Conservation (phyloP, 805 yeast genomes). For the fission yeast (Schizosaccharomyces pombe) region DNA sequence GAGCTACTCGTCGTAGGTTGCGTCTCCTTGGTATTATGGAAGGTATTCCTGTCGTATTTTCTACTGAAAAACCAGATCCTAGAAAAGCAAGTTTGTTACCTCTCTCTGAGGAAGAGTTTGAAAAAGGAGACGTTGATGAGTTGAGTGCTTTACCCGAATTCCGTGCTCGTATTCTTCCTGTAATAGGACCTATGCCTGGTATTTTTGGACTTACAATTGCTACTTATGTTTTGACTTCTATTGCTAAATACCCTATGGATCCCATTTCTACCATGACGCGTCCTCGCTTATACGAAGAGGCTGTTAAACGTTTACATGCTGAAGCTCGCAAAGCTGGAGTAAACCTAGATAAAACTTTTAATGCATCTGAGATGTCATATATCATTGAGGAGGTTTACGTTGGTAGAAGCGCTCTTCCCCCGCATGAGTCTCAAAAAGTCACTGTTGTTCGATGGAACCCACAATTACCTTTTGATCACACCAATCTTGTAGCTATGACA, state of each 20-base stretch:
- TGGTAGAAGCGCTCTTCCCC: slow-evolving; percentile 69
- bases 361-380: slow-evolving; percentile 49
- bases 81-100: slow-evolving; percentile 75
- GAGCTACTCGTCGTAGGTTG: slow-evolving; percentile 64
- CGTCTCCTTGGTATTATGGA: slow-evolving; percentile 51
- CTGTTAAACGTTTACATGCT: slow-evolving; percentile 56
- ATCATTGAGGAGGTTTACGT: slow-evolving; percentile 77
- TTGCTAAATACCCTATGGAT: slow-evolving; percentile 44
- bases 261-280: slow-evolving; percentile 81
- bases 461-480: slow-evolving; percentile 33
- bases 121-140: slow-evolving; percentile 66
- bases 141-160: slow-evolving; percentile 69
- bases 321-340: slow-evolving; percentile 51
- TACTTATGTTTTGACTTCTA: slow-evolving; percentile 51
- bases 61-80: slow-evolving; percentile 93
- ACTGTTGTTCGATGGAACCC: slow-evolving; percentile 75
- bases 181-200: slow-evolving; percentile 90
- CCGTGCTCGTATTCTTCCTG: slow-evolving; percentile 86
- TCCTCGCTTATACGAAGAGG: slow-evolving; percentile 52
- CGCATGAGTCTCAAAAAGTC: slow-evolving; percentile 32
- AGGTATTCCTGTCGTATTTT: slow-evolving; percentile 70
- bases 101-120: slow-evolving; percentile 55
- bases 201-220: slow-evolving; percentile 83
- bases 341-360: slow-evolving; percentile 48
- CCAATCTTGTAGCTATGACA: slow-evolving; percentile 70